Base-by-base conservation (phyloP, 164 flowering plant genomes). In the Sedum album region DNA sequence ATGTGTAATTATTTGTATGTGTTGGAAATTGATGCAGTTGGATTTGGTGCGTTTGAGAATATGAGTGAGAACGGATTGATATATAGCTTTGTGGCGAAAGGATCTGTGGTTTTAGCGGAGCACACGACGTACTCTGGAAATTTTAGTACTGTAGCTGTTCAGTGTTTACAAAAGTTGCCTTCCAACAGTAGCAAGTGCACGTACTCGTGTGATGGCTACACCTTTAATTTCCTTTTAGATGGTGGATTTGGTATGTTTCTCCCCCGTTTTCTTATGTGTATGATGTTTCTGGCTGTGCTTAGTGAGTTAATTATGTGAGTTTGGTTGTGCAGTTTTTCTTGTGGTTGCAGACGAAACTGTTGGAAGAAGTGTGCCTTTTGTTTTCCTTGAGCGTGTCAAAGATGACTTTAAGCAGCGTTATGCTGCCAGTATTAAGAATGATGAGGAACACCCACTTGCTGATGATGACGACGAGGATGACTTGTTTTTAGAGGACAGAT, bases 41-140 rank as follows among this genome's bases (percentile, higher is more conserved):
- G n/a, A n/a, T n/a, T n/a, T n/a, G n/a, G n/a, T n/a, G n/a, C n/a
- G n/a, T n/a, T n/a, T n/a, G n/a, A n/a, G n/a, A n/a, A n/a, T n/a
- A n/a, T n/a, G n/a, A n/a, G n/a, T n/a, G n/a, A n/a, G n/a, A n/a
- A n/a, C n/a, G 88, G 90, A 55, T 84, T 95, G 75, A 95, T 95
- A 64, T 92, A 95, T 70, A 87, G 96, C 76, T 95, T 95, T 79
- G 99, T 95, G 60, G 92, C 99, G 0, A 95, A 88, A 81, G 99
- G 99, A 36, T 83, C 84, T n/a, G 87, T 92, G 26, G 96, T 95
- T 23, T 77, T 95, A 48, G 99, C 97, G 4, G 99, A 95, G 73
- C 96, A 95, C 80, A 95, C 97, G 1, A 70, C 92, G 0, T 95
- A 81, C 66, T 81, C 97, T 6, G 99, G 97, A 35, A 95, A 92